Percentiles rank a stretch among this genome's conserved stretches.
phyloP scores from a whole-genome alignment of 768 basidiomycete genomes.

The Leucocoprinus birnbaumii region DNA sequence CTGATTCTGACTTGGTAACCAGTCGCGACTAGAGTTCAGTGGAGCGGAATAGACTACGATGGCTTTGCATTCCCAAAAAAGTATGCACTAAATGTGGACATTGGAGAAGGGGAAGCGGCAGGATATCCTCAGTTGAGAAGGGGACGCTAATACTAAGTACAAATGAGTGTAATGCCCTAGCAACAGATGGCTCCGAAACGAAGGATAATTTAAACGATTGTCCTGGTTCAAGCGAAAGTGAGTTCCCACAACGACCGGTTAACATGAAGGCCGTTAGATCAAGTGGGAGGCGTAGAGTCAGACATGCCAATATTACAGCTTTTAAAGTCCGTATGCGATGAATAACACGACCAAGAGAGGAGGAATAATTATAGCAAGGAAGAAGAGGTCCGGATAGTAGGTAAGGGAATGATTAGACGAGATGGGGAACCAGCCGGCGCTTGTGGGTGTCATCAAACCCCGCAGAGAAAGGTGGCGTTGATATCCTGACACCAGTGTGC shows the following conservation, averaged over 20 bases:
- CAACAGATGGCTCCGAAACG: slow-evolving; percentile 4
- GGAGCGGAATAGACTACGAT: not conserved
- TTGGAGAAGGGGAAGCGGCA: not conserved
- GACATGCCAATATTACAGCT: slow-evolving; percentile 8
- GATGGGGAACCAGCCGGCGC: slow-evolving; percentile 8
- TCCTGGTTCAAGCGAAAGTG: slow-evolving; percentile 4
- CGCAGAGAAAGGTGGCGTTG: slow-evolving; percentile 34
- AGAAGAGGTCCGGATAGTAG: not conserved
- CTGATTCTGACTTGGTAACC: not conserved
- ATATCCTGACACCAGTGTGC: slow-evolving; percentile 43
- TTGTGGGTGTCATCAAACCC: slow-evolving; percentile 26
- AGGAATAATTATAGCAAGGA: not conserved
- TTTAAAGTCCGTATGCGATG: slow-evolving; percentile 5
- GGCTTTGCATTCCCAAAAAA: not conserved
- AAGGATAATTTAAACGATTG: slow-evolving; percentile 7
- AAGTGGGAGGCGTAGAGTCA: not conserved
- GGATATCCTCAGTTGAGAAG: not conserved
- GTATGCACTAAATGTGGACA: too few relatives aligned
- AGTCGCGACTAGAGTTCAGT: not conserved
- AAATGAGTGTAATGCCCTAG: slow-evolving; percentile 6
- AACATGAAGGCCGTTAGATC: not conserved
- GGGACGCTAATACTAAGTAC: not conserved
- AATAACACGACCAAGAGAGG: not conserved
- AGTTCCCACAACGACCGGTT: not conserved
- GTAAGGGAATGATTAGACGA: slow-evolving; percentile 7